Percentiles rank a stretch among this genome's conserved stretches.
These are phyloP conservation scores for Beauveria rudraprayagi DNA, from an alignment of 2,329 filamentous ascomycete genomes.

Conservation along the genomic window DNA sequence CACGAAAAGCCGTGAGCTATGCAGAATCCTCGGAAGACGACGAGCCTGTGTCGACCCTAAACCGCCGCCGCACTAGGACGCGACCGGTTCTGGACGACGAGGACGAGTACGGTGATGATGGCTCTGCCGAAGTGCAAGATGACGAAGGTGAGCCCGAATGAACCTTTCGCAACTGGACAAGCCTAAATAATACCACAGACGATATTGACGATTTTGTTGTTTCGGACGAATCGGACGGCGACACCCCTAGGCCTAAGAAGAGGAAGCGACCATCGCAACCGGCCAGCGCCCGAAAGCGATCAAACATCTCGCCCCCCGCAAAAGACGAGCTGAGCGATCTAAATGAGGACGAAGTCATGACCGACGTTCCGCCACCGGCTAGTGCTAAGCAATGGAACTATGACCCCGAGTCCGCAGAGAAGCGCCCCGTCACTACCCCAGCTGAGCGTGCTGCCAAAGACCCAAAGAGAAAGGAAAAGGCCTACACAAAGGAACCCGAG, in stretches of 20 bases:
- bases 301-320: slow-evolving; percentile 40
- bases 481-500: slow-evolving; percentile 74
- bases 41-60: slow-evolving; percentile 52
- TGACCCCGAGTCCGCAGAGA: slow-evolving; percentile 39
- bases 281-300: slow-evolving; percentile 51
- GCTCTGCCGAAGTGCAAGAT: slow-evolving; percentile 53
- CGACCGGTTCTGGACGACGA: slow-evolving; percentile 59
- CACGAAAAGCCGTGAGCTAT: slow-evolving; percentile 62
- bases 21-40: slow-evolving; percentile 78
- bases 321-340: slow-evolving; percentile 35
- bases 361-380: slow-evolving; percentile 53
- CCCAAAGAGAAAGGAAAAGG: slow-evolving; percentile 52
- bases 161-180: too few relatives aligned
- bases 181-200: slow-evolving; percentile 26
- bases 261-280: slow-evolving; percentile 58
- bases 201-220: slow-evolving; percentile 86
- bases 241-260: slow-evolving; percentile 54
- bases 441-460: slow-evolving; percentile 21
- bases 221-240: slow-evolving; percentile 74
- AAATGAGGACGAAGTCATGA: slow-evolving; percentile 47
- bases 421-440: slow-evolving; percentile 27
- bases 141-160: slow-evolving; percentile 44
- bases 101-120: slow-evolving; percentile 64
- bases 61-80: slow-evolving; percentile 32
- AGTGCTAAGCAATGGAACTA: slow-evolving; percentile 78